phyloP scores from a whole-genome alignment of 805 yeast genomes.

The Zygotorulaspora sp. region DNA sequence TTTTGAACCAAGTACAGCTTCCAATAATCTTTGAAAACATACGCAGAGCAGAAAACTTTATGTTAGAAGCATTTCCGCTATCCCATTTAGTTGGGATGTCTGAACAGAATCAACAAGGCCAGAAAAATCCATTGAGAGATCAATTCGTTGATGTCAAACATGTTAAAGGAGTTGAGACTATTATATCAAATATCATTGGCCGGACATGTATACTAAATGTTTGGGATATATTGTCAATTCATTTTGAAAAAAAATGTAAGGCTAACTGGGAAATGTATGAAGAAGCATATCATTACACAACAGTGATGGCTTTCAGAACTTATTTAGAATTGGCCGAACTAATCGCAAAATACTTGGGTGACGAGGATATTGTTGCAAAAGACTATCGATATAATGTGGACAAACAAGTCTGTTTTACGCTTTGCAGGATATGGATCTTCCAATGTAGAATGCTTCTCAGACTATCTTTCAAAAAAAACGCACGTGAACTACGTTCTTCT shows the following conservation, averaged over 20 bases:
- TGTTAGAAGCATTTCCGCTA: not conserved
- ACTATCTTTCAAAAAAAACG: conserved; percentile 11
- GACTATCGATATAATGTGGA: conserved; percentile 10
- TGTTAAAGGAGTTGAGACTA: conserved; percentile 10
- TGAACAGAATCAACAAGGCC: not conserved
- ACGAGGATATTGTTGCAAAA: not conserved
- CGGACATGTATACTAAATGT: conserved; percentile 11
- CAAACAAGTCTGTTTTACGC: conserved; percentile 12
- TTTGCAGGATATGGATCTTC: conserved; percentile 13
- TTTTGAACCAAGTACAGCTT: not conserved
- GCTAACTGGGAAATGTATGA: conserved; percentile 7
- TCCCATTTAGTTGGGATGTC: not conserved
- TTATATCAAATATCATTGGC: conserved; percentile 17
- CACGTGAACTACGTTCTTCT: conserved; percentile 1
- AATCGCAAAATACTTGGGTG: not conserved
- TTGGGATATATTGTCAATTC: conserved; percentile 8
- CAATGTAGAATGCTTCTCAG: conserved; percentile 16
- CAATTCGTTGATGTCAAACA: not conserved
- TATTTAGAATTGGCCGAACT: not conserved
- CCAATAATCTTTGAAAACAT: not conserved
- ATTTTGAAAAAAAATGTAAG: conserved; percentile 17
- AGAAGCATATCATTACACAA: conserved; percentile 11
- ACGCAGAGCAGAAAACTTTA: not conserved
- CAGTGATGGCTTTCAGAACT: conserved; percentile 1
- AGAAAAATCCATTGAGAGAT: not conserved